Evolutionary conservation across 371 early-diverging fungal genomes (phyloP), one percentile per base, ranked within the genome.

Genomic region (Dipsacomyces acuminosporus): DNA sequence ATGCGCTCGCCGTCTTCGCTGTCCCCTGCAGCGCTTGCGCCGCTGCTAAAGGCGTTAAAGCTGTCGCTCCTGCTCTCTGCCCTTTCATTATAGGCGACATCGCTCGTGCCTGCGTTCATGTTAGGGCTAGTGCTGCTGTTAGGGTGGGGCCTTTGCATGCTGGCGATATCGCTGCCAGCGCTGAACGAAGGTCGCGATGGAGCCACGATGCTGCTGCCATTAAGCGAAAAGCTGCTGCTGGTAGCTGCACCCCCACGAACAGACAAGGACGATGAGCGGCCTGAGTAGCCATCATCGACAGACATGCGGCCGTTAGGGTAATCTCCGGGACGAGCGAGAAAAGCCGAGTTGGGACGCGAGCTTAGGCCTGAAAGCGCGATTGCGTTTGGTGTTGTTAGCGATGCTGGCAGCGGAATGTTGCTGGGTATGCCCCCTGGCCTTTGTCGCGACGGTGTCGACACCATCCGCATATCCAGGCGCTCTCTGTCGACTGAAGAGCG

Each of bases 211-310:
- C 7, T 11, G 7, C 11, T 5, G 30, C 30, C 11, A 11, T 11
- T 11, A 7, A 11, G 5, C 11, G 30, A 11, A 5, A 30, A 30
- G 30, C 11, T 30, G 30, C 7, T n/a, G n/a, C n/a, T n/a, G n/a
- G n/a, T n/a, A n/a, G n/a, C n/a, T n/a, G n/a, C n/a, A n/a, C n/a
- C n/a, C n/a, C n/a, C 30, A 30, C 30, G 30, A 30, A 30, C 21
- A 1, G 62, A 51, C 22, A 62, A 52, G 23, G 62, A 62, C 38
- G 62, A 57, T 19, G 58, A 57, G 43, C 62, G 62, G 0, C 47
- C 48, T 6, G 47, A 42, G 51, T 52, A 59, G 11, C 42, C 15
- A 30, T 62, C 52, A 23, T 60, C 60, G n/a, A 34, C 42, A 1
- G 62, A 57, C 6, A 38, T 18, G 33, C 48, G 34, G 42, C 51